Conservation (phyloP, 1,139 yeast species). For the Suzukiozyma palmioleophila region DNA sequence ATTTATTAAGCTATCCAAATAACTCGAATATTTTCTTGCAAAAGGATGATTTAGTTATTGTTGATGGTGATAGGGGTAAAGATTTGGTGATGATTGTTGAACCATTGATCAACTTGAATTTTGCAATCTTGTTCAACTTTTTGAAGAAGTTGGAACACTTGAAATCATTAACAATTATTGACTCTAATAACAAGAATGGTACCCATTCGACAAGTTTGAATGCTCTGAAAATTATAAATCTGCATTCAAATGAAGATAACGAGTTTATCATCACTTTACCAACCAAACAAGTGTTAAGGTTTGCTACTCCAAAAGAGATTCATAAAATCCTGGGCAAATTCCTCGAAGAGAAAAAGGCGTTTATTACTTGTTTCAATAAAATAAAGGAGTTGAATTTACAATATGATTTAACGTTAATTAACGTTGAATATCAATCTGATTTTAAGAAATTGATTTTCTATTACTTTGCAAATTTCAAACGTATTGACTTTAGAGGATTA, state of each 20-base stretch:
- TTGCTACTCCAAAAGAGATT: conserved; percentile 47
- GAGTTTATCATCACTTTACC: conserved; percentile 46
- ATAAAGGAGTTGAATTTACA: conserved; percentile 41
- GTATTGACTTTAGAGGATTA: conserved; percentile 89
- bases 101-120: conserved; percentile 39
- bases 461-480: conserved; percentile 67
- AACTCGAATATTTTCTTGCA: conserved; percentile 51
- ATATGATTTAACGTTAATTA: conserved; percentile 44
- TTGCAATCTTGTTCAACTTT: conserved; percentile 76
- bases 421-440: conserved; percentile 95
- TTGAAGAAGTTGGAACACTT: conserved; percentile 73
- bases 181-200: conserved; percentile 21
- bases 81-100: conserved; percentile 48
- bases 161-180: conserved; percentile 59
- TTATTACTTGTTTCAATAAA: conserved; percentile 40
- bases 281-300: conserved; percentile 45
- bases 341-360: conserved; percentile 45
- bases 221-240: conserved; percentile 37
- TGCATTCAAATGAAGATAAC: conserved; percentile 40
- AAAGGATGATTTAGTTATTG: conserved; percentile 42
- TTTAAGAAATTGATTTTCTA: conserved; percentile 90
- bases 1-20: conserved; percentile 40
- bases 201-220: conserved; percentile 35
- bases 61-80: conserved; percentile 50
- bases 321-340: conserved; percentile 42